Percentiles rank a stretch among this genome's conserved stretches.
These are phyloP conservation scores for Gloeostereum incarnatum DNA, from an alignment of 768 basidiomycete species.

Conservation along the genomic window DNA sequence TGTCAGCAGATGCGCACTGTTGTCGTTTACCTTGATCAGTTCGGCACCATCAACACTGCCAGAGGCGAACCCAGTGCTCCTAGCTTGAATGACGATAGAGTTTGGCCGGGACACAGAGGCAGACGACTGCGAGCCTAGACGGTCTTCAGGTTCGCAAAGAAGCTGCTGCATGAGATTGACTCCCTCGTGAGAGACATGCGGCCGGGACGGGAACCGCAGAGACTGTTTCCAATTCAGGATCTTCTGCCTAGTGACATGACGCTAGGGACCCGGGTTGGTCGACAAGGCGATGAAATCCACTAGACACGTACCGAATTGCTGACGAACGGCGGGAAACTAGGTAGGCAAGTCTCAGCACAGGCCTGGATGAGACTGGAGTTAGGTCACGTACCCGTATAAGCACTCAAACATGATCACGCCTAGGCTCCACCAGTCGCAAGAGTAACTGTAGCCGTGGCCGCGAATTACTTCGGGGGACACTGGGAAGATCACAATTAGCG, in stretches of 20 bases:
- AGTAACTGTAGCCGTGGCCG: slow-evolving; percentile 87
- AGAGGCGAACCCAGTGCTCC: slow-evolving; percentile 65
- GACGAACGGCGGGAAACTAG: slow-evolving; percentile 90
- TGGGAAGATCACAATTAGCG: slow-evolving; percentile 18
- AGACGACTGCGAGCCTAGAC: slow-evolving; percentile 70
- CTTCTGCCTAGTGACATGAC: slow-evolving; percentile 93
- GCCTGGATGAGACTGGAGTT: slow-evolving; percentile 7
- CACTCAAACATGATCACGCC: slow-evolving; percentile 97
- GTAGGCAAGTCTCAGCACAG: slow-evolving; percentile 6
- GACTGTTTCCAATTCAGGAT: slow-evolving; percentile 93
- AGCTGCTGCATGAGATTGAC: slow-evolving; percentile 82
- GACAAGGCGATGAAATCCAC: slow-evolving; percentile 8
- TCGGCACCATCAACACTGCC: slow-evolving; percentile 75
- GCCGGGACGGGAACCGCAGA: slow-evolving; percentile 77
- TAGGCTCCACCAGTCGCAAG: slow-evolving; percentile 98
- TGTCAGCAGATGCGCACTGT: slow-evolving; percentile 3
- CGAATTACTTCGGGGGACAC: slow-evolving; percentile 90
- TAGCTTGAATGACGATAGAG: slow-evolving; percentile 63
- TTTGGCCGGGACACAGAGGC: slow-evolving; percentile 67
- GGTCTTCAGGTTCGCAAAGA: slow-evolving; percentile 93
- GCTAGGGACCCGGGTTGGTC: slow-evolving; percentile 28
- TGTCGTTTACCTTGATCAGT: slow-evolving; percentile 63
- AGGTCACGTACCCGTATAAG: slow-evolving; percentile 67
- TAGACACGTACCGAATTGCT: slow-evolving; percentile 70
- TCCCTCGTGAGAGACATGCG: slow-evolving; percentile 80